Base-by-base conservation (phyloP, 805 yeast species). In the Candida stauntonica region DNA sequence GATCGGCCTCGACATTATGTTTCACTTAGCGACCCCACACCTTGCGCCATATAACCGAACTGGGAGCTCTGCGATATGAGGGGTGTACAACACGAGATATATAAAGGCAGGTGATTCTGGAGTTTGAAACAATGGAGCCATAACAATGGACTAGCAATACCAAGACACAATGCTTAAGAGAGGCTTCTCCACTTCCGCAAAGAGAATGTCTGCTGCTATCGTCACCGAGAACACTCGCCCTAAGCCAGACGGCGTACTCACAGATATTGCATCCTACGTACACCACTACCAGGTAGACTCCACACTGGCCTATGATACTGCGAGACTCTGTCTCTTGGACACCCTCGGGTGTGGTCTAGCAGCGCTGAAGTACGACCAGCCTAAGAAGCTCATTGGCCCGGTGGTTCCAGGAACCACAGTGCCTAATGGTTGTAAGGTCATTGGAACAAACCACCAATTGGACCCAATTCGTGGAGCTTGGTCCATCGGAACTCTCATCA, bases 391-490 rank as follows among this genome's bases (percentile, higher is more conserved):
- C 29, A 66, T 76, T 43, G 71, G 73, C 30, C 82, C 81, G 5
- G 68, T 71, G n/a, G 77, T 75, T 4, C 77, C 79, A 17, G 79
- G 78, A 3, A 70, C 77, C 5, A 50, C 57, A 23, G 77, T 75
- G 9, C 76, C 79, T 21, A 68, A 73, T 46, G 81, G 81, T 35
- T 62, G 78, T n/a, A 67, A 63, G 35, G 70, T 76, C 28, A 64
- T 72, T 23, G 82, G 82, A 21, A 77, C 82, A 2, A 45, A 54
- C 29, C 63, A 67, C 47, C 66, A 62, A 41, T 55, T 71, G 48
- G 81, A 77, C 52, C 82, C 82, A 14, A 62, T 76, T 30, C 67
- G 74, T 40, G 81, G 75, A 30, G 79, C 81, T 15, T 76, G 76
- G 60, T 61, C 73, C 29, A 71, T 74, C 42, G 81, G 81, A 8